Evolutionary conservation across 2,329 filamentous ascomycete species (phyloP).

Genomic region (Trichoderma afroharzianum): DNA sequence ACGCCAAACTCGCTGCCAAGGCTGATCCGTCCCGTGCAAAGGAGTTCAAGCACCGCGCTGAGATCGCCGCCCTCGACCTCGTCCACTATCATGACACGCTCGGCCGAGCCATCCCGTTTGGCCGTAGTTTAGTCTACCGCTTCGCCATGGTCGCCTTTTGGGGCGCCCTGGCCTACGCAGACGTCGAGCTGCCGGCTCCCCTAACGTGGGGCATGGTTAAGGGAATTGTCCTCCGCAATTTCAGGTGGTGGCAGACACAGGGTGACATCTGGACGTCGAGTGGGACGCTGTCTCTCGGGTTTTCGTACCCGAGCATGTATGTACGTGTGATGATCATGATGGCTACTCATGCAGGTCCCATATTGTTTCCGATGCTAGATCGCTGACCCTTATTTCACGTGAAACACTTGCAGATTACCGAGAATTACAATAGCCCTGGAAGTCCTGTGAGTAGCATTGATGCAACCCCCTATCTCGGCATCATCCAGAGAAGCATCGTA

Average conservation of each 20-base stretch:
- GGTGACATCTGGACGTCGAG: slow-evolving; percentile 70
- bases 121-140: slow-evolving; percentile 74
- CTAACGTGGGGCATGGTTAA: slow-evolving; percentile 78
- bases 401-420: slow-evolving; percentile 54
- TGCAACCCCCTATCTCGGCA: slow-evolving; percentile 4
- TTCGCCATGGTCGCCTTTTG: slow-evolving; percentile 85
- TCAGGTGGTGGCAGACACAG: slow-evolving; percentile 78
- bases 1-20: slow-evolving; percentile 66
- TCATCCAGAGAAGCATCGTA: background rate
- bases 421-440: slow-evolving; percentile 80
- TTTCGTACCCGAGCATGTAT: slow-evolving; percentile 75
- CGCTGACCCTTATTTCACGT: slow-evolving; percentile 20
- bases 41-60: slow-evolving; percentile 67
- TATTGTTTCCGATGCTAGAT: slow-evolving; percentile 12
- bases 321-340: slow-evolving; percentile 33
- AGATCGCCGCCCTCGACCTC: slow-evolving; percentile 65
- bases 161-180: slow-evolving; percentile 72
- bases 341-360: background rate
- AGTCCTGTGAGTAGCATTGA: slow-evolving; percentile 44
- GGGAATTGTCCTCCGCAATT: slow-evolving; percentile 67
- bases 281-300: slow-evolving; percentile 72
- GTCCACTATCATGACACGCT: slow-evolving; percentile 72
- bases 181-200: slow-evolving; percentile 67
- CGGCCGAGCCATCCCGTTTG: slow-evolving; percentile 71
- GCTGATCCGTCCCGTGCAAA: slow-evolving; percentile 62